These are phyloP conservation scores for Lentinula novae-zelandiae DNA, from an alignment of 1,284 basidiomycete genomes.

Conservation along the genomic window DNA sequence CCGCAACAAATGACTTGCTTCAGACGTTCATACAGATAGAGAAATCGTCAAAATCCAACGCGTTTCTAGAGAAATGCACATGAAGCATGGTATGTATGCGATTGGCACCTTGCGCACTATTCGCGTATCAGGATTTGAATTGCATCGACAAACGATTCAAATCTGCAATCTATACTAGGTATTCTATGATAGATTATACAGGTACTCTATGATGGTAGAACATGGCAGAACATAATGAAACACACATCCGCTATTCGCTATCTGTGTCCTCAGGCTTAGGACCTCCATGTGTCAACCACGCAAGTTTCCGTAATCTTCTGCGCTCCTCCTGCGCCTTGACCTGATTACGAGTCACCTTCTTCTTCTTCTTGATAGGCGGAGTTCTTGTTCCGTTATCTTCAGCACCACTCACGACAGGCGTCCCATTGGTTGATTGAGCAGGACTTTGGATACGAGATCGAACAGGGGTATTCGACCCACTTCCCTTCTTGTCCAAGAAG, in stretches of 20 bases:
- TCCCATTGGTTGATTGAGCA: constrained; percentile 55
- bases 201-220: neutral
- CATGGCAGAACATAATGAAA: neutral
- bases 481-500: constrained; percentile 66
- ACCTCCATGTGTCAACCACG: constrained; percentile 82
- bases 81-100: neutral
- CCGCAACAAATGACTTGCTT: neutral
- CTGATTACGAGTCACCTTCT: constrained; percentile 90
- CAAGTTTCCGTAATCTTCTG: constrained; percentile 72
- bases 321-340: constrained; percentile 85
- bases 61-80: neutral
- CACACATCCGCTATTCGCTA: constrained; percentile 35
- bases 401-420: constrained; percentile 69
- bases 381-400: constrained; percentile 47
- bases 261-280: constrained; percentile 80
- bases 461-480: constrained; percentile 65
- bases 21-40: neutral
- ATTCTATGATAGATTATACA: neutral
- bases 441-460: constrained; percentile 43
- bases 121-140: no score
- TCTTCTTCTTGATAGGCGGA: constrained; percentile 72
- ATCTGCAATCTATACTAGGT: neutral
- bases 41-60: neutral
- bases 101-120: no score
- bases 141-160: neutral